phyloP scores from a whole-genome alignment of 2,329 filamentous ascomycete genomes.

The Didymella sp. region DNA sequence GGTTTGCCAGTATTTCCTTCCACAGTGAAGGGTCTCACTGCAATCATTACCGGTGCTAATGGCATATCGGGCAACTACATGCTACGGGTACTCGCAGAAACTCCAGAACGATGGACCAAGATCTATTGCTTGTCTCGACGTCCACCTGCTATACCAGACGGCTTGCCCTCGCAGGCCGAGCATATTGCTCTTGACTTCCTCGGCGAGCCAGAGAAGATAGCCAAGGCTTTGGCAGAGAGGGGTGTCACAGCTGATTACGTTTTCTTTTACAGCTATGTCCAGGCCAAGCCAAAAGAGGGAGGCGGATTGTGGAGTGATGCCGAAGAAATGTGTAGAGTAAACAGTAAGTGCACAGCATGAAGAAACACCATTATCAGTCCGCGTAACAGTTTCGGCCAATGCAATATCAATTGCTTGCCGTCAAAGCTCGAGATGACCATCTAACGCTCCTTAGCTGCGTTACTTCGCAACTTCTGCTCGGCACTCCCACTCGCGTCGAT shows the following conservation, averaged over 20 bases:
- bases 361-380: neutral
- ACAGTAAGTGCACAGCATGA: slow-evolving; percentile 35
- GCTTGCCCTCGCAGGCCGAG: slow-evolving; percentile 49
- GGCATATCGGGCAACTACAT: slow-evolving; percentile 62
- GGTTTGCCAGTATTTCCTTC: slow-evolving; percentile 57
- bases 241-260: slow-evolving; percentile 53
- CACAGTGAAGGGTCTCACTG: slow-evolving; percentile 54
- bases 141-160: slow-evolving; percentile 52
- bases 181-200: slow-evolving; percentile 55
- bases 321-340: slow-evolving; percentile 59
- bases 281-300: slow-evolving; percentile 56
- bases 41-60: slow-evolving; percentile 62
- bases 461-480: slow-evolving; percentile 59
- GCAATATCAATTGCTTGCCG: no score
- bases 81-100: slow-evolving; percentile 56
- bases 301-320: slow-evolving; percentile 58
- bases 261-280: slow-evolving; percentile 65
- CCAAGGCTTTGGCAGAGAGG: slow-evolving; percentile 42
- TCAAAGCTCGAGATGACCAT: neutral
- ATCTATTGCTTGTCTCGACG: slow-evolving; percentile 59
- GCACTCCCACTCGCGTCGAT: slow-evolving; percentile 53
- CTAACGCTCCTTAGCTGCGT: slow-evolving; percentile 29
- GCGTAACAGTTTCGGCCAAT: no score
- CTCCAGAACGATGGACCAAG: slow-evolving; percentile 59
- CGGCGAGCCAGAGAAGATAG: slow-evolving; percentile 48